Evolutionary conservation across 352 stramenopile species (phyloP), one percentile per base, ranked within the genome.

Genomic region (Globisporangium takayamanum): DNA sequence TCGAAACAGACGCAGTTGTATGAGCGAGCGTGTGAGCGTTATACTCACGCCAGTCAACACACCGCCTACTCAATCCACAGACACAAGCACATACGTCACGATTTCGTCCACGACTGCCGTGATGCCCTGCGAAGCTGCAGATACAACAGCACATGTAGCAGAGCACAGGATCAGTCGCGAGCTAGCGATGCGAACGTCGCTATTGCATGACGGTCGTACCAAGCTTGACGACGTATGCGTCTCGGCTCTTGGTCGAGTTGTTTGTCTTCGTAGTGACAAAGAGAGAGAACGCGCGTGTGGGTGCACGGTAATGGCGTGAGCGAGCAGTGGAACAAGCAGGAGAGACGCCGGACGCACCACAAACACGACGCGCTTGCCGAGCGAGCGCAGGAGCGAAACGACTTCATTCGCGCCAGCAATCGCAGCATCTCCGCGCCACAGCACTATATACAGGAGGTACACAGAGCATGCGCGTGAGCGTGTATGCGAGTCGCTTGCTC

Each of bases 221-320:
- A n/a, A 94, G 75, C 62, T 92, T 92, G 69, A 89, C 86, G 51
- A 94, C 80, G 69, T 91, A 92, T 15, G 78, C 78, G 36, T 87
- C 80, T 60, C 84, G 72, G 57, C 72, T 88, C 66, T 87, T 94
- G 59, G 81, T 92, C 46, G 84, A 88, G 70, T 94, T 94, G 69
- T 94, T 92, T 42, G 84, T 94, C 84, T 94, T 39, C 0, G 25
- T 50, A 50, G 7, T 33, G 25, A 56, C 15, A 55, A 30, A 39
- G 30, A 5, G n/a, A 20, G 7, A 37, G 33, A 0, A 11, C 59
- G n/a, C 3, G 60, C 3, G 12, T 57, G 14, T 37, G 18, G 5
- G 41, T n/a, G 41, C 18, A 46, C 20, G 41, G 12, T 20, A 16
- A 6, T n/a, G 41, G 14, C 18, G 41, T 20, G 18, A 47, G 20